These are phyloP conservation scores for Diaporthe sp. DNA, from an alignment of 2,329 filamentous ascomycete species.

Conservation along the genomic window DNA sequence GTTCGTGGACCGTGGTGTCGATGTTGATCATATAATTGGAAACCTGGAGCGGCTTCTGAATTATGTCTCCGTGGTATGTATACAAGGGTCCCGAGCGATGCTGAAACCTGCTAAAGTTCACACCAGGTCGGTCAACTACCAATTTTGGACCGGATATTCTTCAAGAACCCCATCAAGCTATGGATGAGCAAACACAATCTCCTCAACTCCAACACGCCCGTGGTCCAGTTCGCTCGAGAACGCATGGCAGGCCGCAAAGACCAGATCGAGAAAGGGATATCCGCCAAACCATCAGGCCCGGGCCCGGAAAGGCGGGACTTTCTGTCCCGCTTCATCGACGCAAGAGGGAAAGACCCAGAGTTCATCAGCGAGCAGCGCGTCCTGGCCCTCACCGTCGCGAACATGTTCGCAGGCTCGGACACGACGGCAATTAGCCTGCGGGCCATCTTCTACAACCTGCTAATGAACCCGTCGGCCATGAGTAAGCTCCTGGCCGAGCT, in stretches of 20 bases:
- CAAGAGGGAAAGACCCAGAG: neutral
- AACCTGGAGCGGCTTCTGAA: neutral
- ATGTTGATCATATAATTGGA: slow-evolving; percentile 23
- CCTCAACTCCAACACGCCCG: neutral
- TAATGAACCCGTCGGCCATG: neutral
- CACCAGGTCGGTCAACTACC: slow-evolving; percentile 21
- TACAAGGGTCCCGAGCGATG: too few species aligned
- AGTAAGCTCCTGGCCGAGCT: neutral
- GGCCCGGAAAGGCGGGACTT: slow-evolving; percentile 15
- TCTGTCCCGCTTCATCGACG: slow-evolving; percentile 7
- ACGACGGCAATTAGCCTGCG: slow-evolving; percentile 14
- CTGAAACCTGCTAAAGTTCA: neutral
- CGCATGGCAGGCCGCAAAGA: slow-evolving; percentile 16
- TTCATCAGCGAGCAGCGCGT: slow-evolving; percentile 28
- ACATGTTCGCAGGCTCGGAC: slow-evolving; percentile 30
- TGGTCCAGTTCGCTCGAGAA: slow-evolving; percentile 4
- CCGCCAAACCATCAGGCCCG: neutral
- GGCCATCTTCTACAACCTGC: slow-evolving; percentile 27
- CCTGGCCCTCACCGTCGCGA: slow-evolving; percentile 19
- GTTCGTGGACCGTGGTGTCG: slow-evolving; percentile 5
- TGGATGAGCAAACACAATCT: slow-evolving; percentile 5
- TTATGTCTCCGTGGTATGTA: neutral
- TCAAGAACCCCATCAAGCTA: slow-evolving; percentile 17
- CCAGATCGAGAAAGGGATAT: slow-evolving; percentile 9
- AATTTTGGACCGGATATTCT: neutral